phyloP scores from a whole-genome alignment of 1,284 basidiomycete species.

The Sparassis latifolia region DNA sequence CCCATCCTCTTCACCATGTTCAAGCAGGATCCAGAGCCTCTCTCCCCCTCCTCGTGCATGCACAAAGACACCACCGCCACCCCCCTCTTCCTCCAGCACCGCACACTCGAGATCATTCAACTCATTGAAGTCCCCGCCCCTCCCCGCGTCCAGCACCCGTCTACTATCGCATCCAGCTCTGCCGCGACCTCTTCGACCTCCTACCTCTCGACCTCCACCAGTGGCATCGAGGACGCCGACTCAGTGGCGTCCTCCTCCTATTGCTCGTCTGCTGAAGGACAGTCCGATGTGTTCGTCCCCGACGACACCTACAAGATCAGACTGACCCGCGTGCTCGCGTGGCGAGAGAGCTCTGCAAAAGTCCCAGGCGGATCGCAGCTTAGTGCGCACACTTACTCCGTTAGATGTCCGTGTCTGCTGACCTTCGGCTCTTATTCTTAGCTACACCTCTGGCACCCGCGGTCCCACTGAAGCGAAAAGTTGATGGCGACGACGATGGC shows the following conservation, averaged over 20 bases:
- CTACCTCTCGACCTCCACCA: slow-evolving; percentile 31
- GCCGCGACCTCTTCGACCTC: slow-evolving; percentile 32
- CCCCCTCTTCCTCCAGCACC: slow-evolving; percentile 46
- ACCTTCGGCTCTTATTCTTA: not conserved
- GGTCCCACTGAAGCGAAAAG: slow-evolving; percentile 37
- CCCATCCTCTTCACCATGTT: slow-evolving; percentile 8
- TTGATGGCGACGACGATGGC: slow-evolving; percentile 30
- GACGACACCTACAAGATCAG: slow-evolving; percentile 43
- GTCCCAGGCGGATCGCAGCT: slow-evolving; percentile 18
- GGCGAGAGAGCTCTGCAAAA: slow-evolving; percentile 43
- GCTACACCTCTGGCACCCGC: slow-evolving; percentile 10
- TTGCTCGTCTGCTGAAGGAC: slow-evolving; percentile 52
- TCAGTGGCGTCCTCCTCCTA: slow-evolving; percentile 49
- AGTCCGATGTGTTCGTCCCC: slow-evolving; percentile 25
- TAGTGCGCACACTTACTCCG: slow-evolving; percentile 13
- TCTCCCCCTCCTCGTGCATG: slow-evolving; percentile 27
- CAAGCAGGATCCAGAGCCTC: slow-evolving; percentile 21
- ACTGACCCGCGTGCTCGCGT: slow-evolving; percentile 55
- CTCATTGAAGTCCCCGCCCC: slow-evolving; percentile 64
- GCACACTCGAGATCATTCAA: slow-evolving; percentile 61
- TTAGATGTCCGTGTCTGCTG: not conserved
- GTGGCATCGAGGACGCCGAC: slow-evolving; percentile 27
- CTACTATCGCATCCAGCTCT: slow-evolving; percentile 25
- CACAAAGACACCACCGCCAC: slow-evolving; percentile 28
- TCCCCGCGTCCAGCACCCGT: slow-evolving; percentile 32